Base-by-base conservation (phyloP, 2,329 filamentous ascomycete genomes). In the Elsinoe ampelina region DNA sequence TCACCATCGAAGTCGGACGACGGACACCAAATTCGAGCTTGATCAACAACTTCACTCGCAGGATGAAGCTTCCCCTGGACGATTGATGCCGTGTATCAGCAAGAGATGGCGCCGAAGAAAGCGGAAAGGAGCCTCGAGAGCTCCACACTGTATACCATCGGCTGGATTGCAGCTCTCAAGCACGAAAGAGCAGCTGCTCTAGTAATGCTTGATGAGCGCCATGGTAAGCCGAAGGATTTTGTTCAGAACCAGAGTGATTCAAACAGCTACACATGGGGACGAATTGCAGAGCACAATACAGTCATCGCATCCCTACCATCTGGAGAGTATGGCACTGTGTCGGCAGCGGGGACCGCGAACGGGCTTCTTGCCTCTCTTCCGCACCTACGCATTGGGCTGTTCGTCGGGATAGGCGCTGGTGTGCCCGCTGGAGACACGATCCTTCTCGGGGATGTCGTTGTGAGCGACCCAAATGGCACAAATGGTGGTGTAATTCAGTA, bases 401-500 rank as follows among this genome's bases (percentile, higher is more conserved):
- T 65, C 52, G 62, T 65, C 3, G 64, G 64, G 3, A 65, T 65
- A 15, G 61, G 60, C 1, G 63, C 62, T 26, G 64, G 63, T 4
- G 62, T 64, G 11, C 60, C 54, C 1, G 57, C 42, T 42, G 17
- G 36, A 20, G 26, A 55, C 17, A 13, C 7, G 0, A 61, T 63
- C 11, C 58, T 66, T 1, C 62, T 66, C 3, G 64, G 62, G 1
- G 64, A 66, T 26, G 57, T 66, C 4, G 61, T 63, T 1, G 61
- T 66, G 12, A 65, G 64, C 39, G 47, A 63, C n/a, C 64, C 64
- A 3, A 17, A 17, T 2, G 58, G 52, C 1, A 50, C 12, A 3
- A 55, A 55, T 15, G 62, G 63, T 2, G 65, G 64, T 2, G 65
- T 67, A 1, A 42, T 65, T 3, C 62, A 67, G 38, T 65, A 61